Evolutionary conservation across 2,329 filamentous ascomycete species (phyloP).

Genomic region (Epichloe festucae): DNA sequence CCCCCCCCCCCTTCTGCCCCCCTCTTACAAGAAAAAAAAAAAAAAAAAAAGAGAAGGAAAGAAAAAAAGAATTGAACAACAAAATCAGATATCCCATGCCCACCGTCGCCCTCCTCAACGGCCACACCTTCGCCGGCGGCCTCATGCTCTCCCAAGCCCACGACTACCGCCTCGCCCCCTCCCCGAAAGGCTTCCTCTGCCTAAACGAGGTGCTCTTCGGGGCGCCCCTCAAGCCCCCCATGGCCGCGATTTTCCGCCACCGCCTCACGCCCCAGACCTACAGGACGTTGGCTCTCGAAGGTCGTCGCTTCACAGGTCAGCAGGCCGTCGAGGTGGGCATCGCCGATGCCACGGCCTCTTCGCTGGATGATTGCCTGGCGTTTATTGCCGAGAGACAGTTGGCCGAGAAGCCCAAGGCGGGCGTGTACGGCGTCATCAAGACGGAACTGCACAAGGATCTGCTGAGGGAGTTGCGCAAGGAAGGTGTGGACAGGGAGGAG

Average conservation of each 20-base stretch:
- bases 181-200: slow-evolving; percentile 58
- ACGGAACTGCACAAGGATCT: slow-evolving; percentile 62
- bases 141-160: slow-evolving; percentile 63
- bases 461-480: slow-evolving; percentile 41
- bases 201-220: slow-evolving; percentile 75
- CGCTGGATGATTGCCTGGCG: slow-evolving; percentile 44
- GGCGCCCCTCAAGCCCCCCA: slow-evolving; percentile 61
- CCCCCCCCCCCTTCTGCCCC: accelerated
- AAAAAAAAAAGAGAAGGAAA: not conserved
- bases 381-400: slow-evolving; percentile 49
- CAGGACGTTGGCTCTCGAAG: slow-evolving; percentile 59
- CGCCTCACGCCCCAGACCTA: slow-evolving; percentile 48
- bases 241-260: slow-evolving; percentile 61
- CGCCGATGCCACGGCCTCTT: slow-evolving; percentile 48
- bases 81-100: slow-evolving; percentile 68
- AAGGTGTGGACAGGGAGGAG: slow-evolving; percentile 36
- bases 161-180: slow-evolving; percentile 70
- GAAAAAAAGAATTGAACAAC: slow-evolving; percentile 41
- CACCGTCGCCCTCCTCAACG: slow-evolving; percentile 65
- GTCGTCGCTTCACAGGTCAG: slow-evolving; percentile 48
- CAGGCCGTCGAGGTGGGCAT: slow-evolving; percentile 54
- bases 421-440: slow-evolving; percentile 61
- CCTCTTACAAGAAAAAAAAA: not conserved
- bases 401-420: slow-evolving; percentile 46
- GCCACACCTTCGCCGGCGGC: slow-evolving; percentile 72